Percentiles rank a stretch among this genome's conserved stretches.
Evolutionary conservation across 306 rosid species (phyloP).

Genomic region (Albizia julibrissin): DNA sequence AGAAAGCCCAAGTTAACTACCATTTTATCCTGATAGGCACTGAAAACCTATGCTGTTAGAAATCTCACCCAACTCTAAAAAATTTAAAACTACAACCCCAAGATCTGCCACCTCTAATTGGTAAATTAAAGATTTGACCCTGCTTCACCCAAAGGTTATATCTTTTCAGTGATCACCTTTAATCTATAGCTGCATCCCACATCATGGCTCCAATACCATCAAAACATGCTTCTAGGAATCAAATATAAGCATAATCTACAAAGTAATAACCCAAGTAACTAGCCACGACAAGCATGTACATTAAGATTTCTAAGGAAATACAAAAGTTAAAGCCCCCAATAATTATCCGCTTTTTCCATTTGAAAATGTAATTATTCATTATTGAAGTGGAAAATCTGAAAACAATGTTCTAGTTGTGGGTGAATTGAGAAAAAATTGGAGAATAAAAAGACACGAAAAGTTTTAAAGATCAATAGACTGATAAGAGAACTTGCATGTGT

Average conservation of each 20-base stretch:
- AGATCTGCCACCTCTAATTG: background rate
- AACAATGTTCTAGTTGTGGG: background rate
- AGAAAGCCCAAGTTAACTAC: background rate
- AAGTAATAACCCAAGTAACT: background rate
- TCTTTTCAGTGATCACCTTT: background rate
- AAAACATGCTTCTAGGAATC: background rate
- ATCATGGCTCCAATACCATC: background rate
- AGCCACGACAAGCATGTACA: background rate
- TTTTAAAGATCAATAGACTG: slow-evolving; percentile 52
- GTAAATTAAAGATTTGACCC: too few relatives aligned
- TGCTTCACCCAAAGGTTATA: background rate
- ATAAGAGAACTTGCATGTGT: background rate
- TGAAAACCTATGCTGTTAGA: background rate
- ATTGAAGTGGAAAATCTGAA: background rate
- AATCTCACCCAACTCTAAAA: background rate
- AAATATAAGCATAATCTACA: slow-evolving; percentile 1
- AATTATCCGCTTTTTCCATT: background rate
- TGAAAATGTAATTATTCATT: background rate
- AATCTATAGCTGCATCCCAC: background rate
- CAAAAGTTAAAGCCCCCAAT: background rate
- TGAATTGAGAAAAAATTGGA: background rate
- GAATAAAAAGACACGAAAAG: background rate
- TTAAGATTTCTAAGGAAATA: background rate
- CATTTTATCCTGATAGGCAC: background rate
- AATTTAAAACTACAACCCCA: background rate